Evolutionary conservation across 805 yeast species (phyloP), one percentile per base, ranked within the genome.

Genomic region (Lipomyces chichibuensis): DNA sequence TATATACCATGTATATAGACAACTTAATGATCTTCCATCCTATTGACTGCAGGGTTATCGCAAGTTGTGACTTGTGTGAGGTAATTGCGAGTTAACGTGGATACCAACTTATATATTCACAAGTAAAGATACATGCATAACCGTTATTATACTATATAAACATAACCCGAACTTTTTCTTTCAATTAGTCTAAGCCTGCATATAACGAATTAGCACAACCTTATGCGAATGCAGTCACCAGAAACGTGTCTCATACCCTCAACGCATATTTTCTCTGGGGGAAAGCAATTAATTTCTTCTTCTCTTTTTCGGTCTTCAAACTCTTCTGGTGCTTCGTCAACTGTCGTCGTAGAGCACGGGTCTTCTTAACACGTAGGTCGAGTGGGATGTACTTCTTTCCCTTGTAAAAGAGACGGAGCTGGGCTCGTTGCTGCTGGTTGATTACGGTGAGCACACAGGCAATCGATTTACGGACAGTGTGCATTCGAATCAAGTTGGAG

Each of bases 321-420:
- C 86, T 80, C 81, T 91, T 88, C 86, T 95, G 97, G 83, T 83
- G 83, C 80, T 89, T 86, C 83, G 98, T 88, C 81, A 95, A 87
- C 81, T 88, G 87, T 88, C 98, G 91, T 91, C 99, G 94, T 84
- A 94, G 85, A 83, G 99, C 98, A 89, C 98, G 94, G 84, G 99
- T 95, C 90, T 95, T 91, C 94, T 95, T 95, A 78, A 92, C 97
- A 87, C 98, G 94, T 85, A 95, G 88, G 83, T 93, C 98, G 87
- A 94, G 93, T 87, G 99, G 98, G 83, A 87, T 86, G 89, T 88
- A 90, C 85, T 92, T 93, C 78, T 79, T 78, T 77, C 74, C 75
- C 89, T 91, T 89, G 94, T 93, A 93, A 87, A 91, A 89, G 81
- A 89, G 95, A 84, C 91, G 91, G 81, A 92, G 97, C 77, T 89